Percentiles rank a stretch among this genome's conserved stretches.
Evolutionary conservation across 257 asterid species (phyloP).

Genomic region (Ilex aquifolium): DNA sequence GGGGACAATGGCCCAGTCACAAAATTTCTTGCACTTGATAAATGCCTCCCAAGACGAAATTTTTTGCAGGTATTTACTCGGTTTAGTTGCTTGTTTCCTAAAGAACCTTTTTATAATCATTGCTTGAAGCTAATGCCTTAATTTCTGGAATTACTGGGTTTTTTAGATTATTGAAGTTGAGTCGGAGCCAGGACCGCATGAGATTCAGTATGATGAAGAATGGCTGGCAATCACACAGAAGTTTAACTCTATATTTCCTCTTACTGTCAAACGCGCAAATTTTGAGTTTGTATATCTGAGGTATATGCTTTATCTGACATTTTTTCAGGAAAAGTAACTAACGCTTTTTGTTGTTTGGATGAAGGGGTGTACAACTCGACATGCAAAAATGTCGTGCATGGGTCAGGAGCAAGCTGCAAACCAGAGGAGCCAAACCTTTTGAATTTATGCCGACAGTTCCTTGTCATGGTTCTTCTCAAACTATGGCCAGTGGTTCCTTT

Average conservation of each 20-base stretch:
- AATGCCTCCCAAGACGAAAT: slow-evolving; percentile 38
- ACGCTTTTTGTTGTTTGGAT: slow-evolving; percentile 11
- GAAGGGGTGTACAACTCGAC: slow-evolving; percentile 49
- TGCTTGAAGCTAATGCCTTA: slow-evolving; percentile 13
- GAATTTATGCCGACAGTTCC: slow-evolving; percentile 72
- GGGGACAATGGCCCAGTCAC: slow-evolving; percentile 54
- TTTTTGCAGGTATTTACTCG: slow-evolving; percentile 66
- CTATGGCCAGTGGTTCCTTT: slow-evolving; percentile 25
- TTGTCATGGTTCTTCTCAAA: slow-evolving; percentile 44
- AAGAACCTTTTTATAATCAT: slow-evolving; percentile 9
- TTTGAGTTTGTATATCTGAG: slow-evolving; percentile 40
- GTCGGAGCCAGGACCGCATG: slow-evolving; percentile 71
- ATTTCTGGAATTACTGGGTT: slow-evolving; percentile 13
- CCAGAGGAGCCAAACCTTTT: slow-evolving; percentile 63
- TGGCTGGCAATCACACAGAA: slow-evolving; percentile 90
- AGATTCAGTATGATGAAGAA: slow-evolving; percentile 89
- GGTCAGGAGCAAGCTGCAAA: slow-evolving; percentile 47
- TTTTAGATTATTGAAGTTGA: slow-evolving; percentile 72
- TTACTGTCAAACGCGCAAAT: slow-evolving; percentile 39
- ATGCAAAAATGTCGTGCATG: slow-evolving; percentile 47
- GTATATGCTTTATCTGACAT: slow-evolving; percentile 5
- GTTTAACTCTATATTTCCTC: slow-evolving; percentile 66
- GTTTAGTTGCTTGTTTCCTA: slow-evolving; percentile 4
- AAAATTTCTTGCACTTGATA: slow-evolving; percentile 48
- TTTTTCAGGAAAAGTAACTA: slow-evolving; percentile 10